Evolutionary conservation across 768 basidiomycete species (phyloP), one percentile per base, ranked within the genome.

Genomic region (Dioszegia hungarica): DNA sequence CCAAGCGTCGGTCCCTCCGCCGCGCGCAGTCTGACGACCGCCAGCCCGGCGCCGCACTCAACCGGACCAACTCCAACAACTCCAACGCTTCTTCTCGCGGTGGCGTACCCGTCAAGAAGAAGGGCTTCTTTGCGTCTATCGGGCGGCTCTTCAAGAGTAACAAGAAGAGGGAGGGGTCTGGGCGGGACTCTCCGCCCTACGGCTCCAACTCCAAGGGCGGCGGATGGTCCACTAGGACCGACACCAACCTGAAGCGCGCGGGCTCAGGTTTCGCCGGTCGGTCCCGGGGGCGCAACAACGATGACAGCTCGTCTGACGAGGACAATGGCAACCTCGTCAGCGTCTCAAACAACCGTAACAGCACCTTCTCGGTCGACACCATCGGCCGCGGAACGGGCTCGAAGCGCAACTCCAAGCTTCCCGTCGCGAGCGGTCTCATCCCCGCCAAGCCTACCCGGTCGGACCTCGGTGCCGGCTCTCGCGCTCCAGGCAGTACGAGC

Each of bases 151-250:
- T 75, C 69, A 74, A 75, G 52, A 59, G 63, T 29, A 67, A 57
- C 28, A 54, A 53, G 34, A 51, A 50, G 33, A 40, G 53, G 27
- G 39, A 59, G 17, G 60, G 62, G n/a, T 54, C 64, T 38, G 72
- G 72, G 19, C 54, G 66, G 10, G 70, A 72, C n/a, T 72, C 70
- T 0, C 74, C 74, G 33, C 64, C 72, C 33, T 70, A 70, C 52
- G 73, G 63, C 19, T 51, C 59, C 1, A 48, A 28, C 25, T 39
- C 58, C 20, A 22, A n/a, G 14, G 46, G 45, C 17, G 61, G 57
- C n/a, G 61, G 60, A 10, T 75, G 74, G 74, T 51, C 63, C 19
- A 75, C 74, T 28, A 49, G 74, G 43, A 75, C 74, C 3, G 74
- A 75, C 49, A 53, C 62, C 17, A 75, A 75, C 53, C 41, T 75